These are phyloP conservation scores for Solanum ossicruentum DNA, from an alignment of 257 asterid genomes.

Conservation along the genomic window DNA sequence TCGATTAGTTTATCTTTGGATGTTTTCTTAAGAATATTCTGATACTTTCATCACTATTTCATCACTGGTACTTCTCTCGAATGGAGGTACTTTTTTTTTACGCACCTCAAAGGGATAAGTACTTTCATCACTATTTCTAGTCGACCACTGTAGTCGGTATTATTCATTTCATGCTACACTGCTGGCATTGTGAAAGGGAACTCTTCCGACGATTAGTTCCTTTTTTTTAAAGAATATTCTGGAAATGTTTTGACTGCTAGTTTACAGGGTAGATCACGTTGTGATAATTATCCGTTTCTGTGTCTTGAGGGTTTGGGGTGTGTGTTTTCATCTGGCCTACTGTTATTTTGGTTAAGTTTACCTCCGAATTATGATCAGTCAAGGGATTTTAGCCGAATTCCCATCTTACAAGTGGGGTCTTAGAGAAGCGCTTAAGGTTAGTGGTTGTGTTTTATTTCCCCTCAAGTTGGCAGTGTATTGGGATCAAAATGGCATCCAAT, in stretches of 20 bases:
- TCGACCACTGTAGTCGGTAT: too few relatives aligned
- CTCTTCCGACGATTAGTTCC: too few relatives aligned
- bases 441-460: background rate
- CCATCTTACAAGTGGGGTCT: background rate
- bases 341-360: background rate
- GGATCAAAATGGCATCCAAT: background rate
- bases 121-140: background rate
- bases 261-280: background rate
- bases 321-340: background rate
- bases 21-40: too few relatives aligned
- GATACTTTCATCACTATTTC: too few relatives aligned
- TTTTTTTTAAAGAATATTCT: too few relatives aligned
- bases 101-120: background rate
- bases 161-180: background rate
- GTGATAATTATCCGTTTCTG: background rate
- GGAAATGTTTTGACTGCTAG: background rate
- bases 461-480: background rate
- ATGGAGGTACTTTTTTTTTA: conserved; percentile 48
- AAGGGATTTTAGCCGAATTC: background rate
- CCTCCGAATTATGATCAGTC: background rate
- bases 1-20: too few relatives aligned
- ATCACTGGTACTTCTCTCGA: conserved; percentile 25
- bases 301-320: background rate
- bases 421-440: background rate
- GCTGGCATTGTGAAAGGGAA: background rate